A percentile compares a stretch with the other conserved stretches of the same genome.
phyloP scores from a whole-genome alignment of 2,329 filamentous ascomycete genomes.

The Neopestalotiopsis clavispora region DNA sequence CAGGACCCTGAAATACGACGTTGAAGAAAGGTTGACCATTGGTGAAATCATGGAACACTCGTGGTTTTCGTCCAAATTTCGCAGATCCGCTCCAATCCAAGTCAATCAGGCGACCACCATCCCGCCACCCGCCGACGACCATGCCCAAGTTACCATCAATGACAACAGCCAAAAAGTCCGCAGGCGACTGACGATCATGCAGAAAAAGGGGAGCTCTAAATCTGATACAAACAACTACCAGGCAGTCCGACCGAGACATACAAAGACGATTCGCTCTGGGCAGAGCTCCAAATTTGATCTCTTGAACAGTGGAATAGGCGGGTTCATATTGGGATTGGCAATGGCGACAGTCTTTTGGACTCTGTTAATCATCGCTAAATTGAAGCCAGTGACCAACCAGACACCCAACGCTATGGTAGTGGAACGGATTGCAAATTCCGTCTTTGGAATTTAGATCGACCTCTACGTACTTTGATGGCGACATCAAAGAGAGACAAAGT shows the following conservation, averaged over 20 bases:
- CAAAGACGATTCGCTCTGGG: background rate
- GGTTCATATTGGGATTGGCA: background rate
- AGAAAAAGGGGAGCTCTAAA: background rate
- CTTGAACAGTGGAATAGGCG: background rate
- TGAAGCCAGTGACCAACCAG: background rate
- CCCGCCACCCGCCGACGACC: background rate
- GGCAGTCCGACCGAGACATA: too few species aligned
- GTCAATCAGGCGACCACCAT: background rate
- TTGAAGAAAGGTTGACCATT: background rate
- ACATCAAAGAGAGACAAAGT: too few species aligned
- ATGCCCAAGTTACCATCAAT: background rate
- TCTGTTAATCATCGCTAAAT: background rate
- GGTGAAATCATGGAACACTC: conserved; percentile 12
- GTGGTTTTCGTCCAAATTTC: conserved; percentile 10
- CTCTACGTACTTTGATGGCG: too few species aligned
- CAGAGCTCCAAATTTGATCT: background rate
- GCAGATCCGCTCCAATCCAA: background rate
- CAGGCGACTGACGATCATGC: background rate
- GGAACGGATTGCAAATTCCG: background rate
- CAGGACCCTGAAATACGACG: conserved; percentile 13
- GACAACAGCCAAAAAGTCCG: background rate
- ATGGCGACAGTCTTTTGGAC: conserved; percentile 3
- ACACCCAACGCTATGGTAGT: background rate
- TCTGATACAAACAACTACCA: background rate
- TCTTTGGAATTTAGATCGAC: background rate